Base-by-base conservation (phyloP, 768 basidiomycete species). In the Lentinus brumalis region DNA sequence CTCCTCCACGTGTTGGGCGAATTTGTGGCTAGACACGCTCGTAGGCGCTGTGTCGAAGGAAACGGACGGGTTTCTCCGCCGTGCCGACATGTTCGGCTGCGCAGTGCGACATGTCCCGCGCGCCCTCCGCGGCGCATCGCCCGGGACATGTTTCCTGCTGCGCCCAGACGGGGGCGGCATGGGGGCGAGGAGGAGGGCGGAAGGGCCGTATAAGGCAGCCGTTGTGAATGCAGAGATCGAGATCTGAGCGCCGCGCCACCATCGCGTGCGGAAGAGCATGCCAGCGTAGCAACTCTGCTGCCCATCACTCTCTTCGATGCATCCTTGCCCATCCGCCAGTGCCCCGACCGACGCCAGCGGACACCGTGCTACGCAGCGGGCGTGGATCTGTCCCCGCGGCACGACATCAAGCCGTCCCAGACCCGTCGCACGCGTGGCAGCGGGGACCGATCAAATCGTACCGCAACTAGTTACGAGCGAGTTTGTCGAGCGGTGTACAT, bases 21-120 rank as follows among this genome's bases (percentile, higher is more conserved):
- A 15, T 40, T 15, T n/a, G 56, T 18, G 42, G 6, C 12, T 39
- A n/a, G 21, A 40, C 42, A 21, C 6, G 12, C 3, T 14, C 15
- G 31, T 18, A 45, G 38, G 50, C 60, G 60, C 60, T 16, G 49
- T 56, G 49, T 56, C 60, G 60, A 57, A 56, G 55, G 55, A 7
- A 44, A 29, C 60, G 60, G 60, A 51, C n/a, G 35, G 42, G 32
- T 11, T 61, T 6, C 26, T 56, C 60, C 60, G 54, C 60, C 60
- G 55, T 44, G 46, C 54, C 60, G 60, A 46, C 42, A 5, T 32
- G 9, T 31, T 61, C 60, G 55, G 60, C 29, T 18, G 35, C 42
- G 53, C 60, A 50, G 47, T 26, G 46, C 7, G 35, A 35, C 35
- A 35, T 35, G 11, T 6, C 35, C 7, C 11, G 35, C 35, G 35